A percentile compares a stretch with the other conserved stretches of the same genome.
These are phyloP conservation scores for Venturiaceae sp. DNA, from an alignment of 2,329 filamentous ascomycete genomes.

Conservation along the genomic window DNA sequence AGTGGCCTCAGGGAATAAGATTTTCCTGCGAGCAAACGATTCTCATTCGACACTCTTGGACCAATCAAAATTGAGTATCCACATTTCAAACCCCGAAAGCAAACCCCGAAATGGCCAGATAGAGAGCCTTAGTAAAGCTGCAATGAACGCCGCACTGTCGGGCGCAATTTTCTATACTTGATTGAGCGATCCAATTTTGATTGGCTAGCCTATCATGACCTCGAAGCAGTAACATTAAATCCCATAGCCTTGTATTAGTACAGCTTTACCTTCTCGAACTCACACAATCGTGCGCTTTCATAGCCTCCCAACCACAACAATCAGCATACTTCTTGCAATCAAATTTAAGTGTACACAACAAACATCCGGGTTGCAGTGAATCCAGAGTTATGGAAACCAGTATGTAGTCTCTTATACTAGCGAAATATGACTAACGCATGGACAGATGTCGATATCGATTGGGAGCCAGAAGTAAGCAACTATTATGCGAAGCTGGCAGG, in stretches of 20 bases:
- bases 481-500: slow-evolving; percentile 17
- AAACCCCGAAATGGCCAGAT: neutral
- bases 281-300: too few relatives aligned
- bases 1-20: neutral
- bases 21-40: neutral
- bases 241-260: too few relatives aligned
- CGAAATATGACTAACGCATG: neutral
- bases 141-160: slow-evolving; percentile 8
- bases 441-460: neutral
- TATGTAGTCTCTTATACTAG: neutral
- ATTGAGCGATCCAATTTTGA: too few relatives aligned
- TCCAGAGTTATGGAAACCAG: neutral
- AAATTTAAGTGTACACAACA: too few relatives aligned
- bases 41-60: neutral
- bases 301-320: too few relatives aligned
- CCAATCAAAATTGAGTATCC: neutral
- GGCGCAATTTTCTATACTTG: too few relatives aligned
- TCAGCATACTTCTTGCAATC: too few relatives aligned
- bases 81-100: neutral
- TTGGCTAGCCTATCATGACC: too few relatives aligned
- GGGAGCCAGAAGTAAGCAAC: slow-evolving; percentile 13
- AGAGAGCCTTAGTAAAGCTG: slow-evolving; percentile 6
- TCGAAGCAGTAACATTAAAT: too few relatives aligned
- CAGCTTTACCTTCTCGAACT: too few relatives aligned
- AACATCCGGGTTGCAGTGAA: neutral